These are phyloP conservation scores for Neofusicoccum parvum DNA, from an alignment of 2,329 filamentous ascomycete genomes.

Conservation along the genomic window DNA sequence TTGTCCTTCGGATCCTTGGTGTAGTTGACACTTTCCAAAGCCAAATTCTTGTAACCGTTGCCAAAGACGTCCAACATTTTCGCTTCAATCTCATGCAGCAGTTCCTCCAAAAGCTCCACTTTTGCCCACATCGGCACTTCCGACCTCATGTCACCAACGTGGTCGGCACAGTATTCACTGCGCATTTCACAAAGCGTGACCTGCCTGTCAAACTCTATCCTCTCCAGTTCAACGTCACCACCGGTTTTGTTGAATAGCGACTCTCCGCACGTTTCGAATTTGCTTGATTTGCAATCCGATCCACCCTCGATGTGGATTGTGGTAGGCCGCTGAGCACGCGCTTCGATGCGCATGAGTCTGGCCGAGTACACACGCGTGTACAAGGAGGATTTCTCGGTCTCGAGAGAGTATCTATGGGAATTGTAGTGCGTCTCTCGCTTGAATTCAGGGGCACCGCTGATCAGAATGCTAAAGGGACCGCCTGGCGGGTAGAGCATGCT, in stretches of 20 bases:
- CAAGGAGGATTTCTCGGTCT: background rate
- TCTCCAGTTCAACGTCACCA: too few relatives aligned
- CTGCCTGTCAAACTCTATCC: background rate
- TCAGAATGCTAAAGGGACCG: too few relatives aligned
- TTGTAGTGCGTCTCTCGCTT: too few relatives aligned
- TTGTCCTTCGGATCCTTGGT: background rate
- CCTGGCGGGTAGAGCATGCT: too few relatives aligned
- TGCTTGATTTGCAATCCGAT: too few relatives aligned
- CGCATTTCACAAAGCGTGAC: background rate
- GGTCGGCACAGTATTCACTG: background rate
- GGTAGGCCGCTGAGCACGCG: too few relatives aligned
- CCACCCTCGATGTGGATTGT: too few relatives aligned
- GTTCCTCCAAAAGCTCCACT: background rate
- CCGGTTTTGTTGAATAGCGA: too few relatives aligned
- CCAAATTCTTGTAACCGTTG: background rate
- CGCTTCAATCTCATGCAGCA: background rate
- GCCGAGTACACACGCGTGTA: background rate
- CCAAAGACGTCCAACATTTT: background rate
- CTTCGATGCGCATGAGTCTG: too few relatives aligned
- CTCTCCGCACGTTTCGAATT: too few relatives aligned
- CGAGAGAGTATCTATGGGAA: too few relatives aligned
- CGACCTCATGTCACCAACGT: background rate
- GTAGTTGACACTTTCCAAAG: background rate
- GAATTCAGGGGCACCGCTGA: too few relatives aligned
- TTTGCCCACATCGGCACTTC: background rate